Conservation (phyloP, 2,329 filamentous ascomycete genomes). For the Aspergillaceae sp. region DNA sequence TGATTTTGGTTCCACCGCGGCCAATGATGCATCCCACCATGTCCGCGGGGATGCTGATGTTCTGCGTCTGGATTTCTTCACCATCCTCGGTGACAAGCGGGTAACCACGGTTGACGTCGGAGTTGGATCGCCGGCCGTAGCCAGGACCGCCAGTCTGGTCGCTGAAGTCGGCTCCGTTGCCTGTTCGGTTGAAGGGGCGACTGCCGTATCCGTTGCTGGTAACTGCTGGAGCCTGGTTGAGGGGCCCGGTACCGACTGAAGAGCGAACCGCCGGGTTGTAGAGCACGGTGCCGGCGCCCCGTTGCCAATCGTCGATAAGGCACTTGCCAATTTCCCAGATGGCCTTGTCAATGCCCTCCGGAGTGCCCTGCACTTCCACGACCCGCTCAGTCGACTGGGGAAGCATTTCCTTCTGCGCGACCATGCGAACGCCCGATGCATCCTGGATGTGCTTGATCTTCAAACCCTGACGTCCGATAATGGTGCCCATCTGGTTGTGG, state of each 20-base stretch:
- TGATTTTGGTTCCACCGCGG: constrained; percentile 90
- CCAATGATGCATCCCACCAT: constrained; percentile 99
- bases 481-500: constrained; percentile 99
- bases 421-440: constrained; percentile 93
- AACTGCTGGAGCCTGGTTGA: constrained; percentile 44
- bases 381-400: constrained; percentile 97
- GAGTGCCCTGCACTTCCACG: constrained; percentile 90
- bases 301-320: constrained; percentile 94
- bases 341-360: constrained; percentile 90
- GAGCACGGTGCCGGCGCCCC: constrained; percentile 89
- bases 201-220: constrained; percentile 46
- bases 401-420: constrained; percentile 99
- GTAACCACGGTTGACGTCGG: constrained; percentile 71
- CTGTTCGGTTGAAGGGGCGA: constrained; percentile 80
- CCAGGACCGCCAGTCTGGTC: constrained; percentile 55
- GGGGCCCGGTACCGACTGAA: constrained; percentile 52
- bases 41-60: constrained; percentile 98
- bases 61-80: constrained; percentile 96
- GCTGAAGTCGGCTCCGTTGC: constrained; percentile 96
- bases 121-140: constrained; percentile 72
- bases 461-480: constrained; percentile 89
- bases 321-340: constrained; percentile 99
- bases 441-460: constrained; percentile 99
- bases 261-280: constrained; percentile 95
- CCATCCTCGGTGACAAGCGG: constrained; percentile 91